These are phyloP conservation scores for Wickerhamiella sergipiensis DNA, from an alignment of 805 yeast species.

Conservation along the genomic window DNA sequence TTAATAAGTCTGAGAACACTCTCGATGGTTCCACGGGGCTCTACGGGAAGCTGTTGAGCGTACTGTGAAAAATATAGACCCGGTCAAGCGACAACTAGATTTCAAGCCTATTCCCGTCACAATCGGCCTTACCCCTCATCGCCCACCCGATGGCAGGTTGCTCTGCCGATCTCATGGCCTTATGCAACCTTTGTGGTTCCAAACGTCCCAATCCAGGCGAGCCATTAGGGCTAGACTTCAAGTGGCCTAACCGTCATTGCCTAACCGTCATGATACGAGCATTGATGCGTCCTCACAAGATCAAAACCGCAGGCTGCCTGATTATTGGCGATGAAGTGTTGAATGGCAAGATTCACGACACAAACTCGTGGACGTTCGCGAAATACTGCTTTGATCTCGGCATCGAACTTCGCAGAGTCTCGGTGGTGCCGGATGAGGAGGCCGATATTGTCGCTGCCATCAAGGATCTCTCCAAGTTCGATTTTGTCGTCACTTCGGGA, in stretches of 20 bases:
- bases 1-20: background rate
- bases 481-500: conserved; percentile 58
- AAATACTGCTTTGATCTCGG: conserved; percentile 54
- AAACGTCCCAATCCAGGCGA: no score
- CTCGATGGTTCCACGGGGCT: background rate
- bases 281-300: conserved; percentile 1
- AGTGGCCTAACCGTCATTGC: no score
- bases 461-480: conserved; percentile 35
- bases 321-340: conserved; percentile 82
- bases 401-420: conserved; percentile 48
- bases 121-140: no score
- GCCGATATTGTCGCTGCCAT: conserved; percentile 47
- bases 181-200: no score
- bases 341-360: conserved; percentile 71
- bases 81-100: no score
- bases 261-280: no score
- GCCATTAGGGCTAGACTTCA: no score
- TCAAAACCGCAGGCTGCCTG: conserved; percentile 22
- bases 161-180: no score
- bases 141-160: no score
- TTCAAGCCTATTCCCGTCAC: no score
- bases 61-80: no score
- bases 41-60: no score
- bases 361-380: conserved; percentile 64
- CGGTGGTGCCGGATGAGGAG: conserved; percentile 67